Conservation (phyloP, 768 basidiomycete genomes). For the Naganishia vishniacii region DNA sequence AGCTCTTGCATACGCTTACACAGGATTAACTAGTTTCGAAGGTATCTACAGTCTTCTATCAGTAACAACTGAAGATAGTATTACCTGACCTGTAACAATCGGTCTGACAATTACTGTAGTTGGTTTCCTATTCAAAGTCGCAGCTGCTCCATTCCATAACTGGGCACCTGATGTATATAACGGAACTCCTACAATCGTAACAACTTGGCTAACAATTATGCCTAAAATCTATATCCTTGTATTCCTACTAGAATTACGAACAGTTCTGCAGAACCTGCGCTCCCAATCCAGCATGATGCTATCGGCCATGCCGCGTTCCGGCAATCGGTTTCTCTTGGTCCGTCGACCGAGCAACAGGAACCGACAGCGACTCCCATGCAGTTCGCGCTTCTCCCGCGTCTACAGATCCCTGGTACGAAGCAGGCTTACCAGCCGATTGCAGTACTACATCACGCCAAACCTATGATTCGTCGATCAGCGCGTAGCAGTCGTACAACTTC, state of each 20-base stretch:
- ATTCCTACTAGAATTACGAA: slow-evolving; percentile 30
- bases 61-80: slow-evolving; percentile 19
- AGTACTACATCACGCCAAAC: neutral
- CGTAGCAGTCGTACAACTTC: neutral
- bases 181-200: slow-evolving; percentile 35
- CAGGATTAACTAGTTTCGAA: slow-evolving; percentile 31
- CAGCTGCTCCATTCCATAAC: slow-evolving; percentile 33
- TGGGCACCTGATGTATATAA: slow-evolving; percentile 38
- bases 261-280: too few species aligned
- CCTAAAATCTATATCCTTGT: slow-evolving; percentile 34
- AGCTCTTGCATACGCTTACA: slow-evolving; percentile 33
- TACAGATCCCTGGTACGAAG: neutral
- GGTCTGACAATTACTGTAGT: slow-evolving; percentile 32
- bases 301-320: too few species aligned
- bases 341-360: too few species aligned
- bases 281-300: too few species aligned
- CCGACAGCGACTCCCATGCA: neutral
- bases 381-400: neutral
- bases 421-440: neutral
- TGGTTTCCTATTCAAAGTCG: slow-evolving; percentile 31
- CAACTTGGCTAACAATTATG: slow-evolving; percentile 36
- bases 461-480: neutral
- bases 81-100: slow-evolving; percentile 25
- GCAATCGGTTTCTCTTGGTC: too few species aligned
- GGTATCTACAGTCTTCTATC: slow-evolving; percentile 32